Conservation (phyloP, 306 rosid genomes). For the Hippophae gyantsensis region DNA sequence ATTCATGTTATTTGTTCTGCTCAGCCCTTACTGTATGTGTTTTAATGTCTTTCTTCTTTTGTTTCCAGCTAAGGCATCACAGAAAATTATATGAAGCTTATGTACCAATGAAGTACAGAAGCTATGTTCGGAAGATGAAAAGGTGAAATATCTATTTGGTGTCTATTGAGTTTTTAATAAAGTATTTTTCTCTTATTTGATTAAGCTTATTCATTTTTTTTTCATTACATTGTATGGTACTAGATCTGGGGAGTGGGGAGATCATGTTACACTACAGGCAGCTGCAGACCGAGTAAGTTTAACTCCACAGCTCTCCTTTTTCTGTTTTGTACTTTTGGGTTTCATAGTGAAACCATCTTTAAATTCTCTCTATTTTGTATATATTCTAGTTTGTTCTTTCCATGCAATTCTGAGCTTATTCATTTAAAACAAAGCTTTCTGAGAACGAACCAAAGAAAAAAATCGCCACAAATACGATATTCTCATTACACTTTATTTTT, state of each 20-base stretch:
- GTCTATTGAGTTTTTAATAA: conserved; percentile 21
- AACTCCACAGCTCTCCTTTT: conserved; percentile 1
- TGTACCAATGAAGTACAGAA: conserved; percentile 77
- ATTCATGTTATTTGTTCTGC: not conserved
- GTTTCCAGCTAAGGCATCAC: conserved; percentile 64
- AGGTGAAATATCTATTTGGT: conserved; percentile 54
- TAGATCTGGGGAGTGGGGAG: conserved; percentile 99
- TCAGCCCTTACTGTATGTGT: not conserved
- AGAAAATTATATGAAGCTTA: conserved; percentile 76
- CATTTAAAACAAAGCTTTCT: too few relatives aligned
- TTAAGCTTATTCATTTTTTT: not conserved
- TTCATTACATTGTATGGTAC: conserved; percentile 7
- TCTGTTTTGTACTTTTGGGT: not conserved
- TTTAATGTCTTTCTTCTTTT: conserved; percentile 3
- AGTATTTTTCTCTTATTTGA: not conserved
- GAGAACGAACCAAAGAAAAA: too few relatives aligned
- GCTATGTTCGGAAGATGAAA: conserved; percentile 82
- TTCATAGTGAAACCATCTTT: not conserved
- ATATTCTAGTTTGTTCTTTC: too few relatives aligned
- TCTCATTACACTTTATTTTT: not conserved
- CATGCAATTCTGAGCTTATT: too few relatives aligned
- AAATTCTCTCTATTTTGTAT: too few relatives aligned
- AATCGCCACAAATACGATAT: too few relatives aligned
- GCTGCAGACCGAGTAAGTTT: conserved; percentile 86
- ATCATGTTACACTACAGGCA: conserved; percentile 92